Evolutionary conservation across 306 rosid species (phyloP).

Genomic region (Quercus glauca): DNA sequence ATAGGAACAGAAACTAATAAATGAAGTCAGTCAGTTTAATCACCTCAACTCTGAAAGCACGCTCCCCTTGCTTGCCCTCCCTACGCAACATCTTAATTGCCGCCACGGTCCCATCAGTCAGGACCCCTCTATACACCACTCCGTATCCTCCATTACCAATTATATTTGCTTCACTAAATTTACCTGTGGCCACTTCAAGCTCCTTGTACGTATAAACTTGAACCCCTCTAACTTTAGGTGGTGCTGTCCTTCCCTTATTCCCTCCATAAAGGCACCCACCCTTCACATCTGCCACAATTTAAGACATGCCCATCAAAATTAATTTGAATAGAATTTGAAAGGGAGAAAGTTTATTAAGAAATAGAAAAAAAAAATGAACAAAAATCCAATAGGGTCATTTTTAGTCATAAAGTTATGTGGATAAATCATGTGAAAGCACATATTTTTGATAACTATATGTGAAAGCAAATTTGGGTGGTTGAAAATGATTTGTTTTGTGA

Average conservation of each 20-base stretch:
- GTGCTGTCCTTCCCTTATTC: constrained; percentile 40
- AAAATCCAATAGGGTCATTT: not conserved
- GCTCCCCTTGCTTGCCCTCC: constrained; percentile 90
- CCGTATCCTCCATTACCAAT: constrained; percentile 67
- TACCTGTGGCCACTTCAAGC: constrained; percentile 66
- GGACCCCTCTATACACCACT: constrained; percentile 68
- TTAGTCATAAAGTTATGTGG: not conserved
- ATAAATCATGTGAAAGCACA: not conserved
- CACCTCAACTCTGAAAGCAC: constrained; percentile 94
- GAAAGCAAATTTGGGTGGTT: not conserved
- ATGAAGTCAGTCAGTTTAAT: constrained; percentile 33
- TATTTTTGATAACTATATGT: not conserved
- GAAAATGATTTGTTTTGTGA: not conserved
- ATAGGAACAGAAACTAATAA: constrained; percentile 31
- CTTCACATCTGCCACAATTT: constrained; percentile 59
- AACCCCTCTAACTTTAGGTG: constrained; percentile 53
- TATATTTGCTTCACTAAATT: constrained; percentile 62
- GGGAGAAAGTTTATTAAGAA: not conserved
- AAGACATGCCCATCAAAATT: constrained; percentile 15
- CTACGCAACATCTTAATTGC: constrained; percentile 68
- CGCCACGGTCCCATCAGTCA: constrained; percentile 74
- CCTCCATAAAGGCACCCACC: constrained; percentile 82
- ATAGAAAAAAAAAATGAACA: not conserved
- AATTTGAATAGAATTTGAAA: not conserved
- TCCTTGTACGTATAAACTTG: constrained; percentile 91